Evolutionary conservation across 306 rosid genomes (phyloP).

Genomic region (Cucurbita ficifolia): DNA sequence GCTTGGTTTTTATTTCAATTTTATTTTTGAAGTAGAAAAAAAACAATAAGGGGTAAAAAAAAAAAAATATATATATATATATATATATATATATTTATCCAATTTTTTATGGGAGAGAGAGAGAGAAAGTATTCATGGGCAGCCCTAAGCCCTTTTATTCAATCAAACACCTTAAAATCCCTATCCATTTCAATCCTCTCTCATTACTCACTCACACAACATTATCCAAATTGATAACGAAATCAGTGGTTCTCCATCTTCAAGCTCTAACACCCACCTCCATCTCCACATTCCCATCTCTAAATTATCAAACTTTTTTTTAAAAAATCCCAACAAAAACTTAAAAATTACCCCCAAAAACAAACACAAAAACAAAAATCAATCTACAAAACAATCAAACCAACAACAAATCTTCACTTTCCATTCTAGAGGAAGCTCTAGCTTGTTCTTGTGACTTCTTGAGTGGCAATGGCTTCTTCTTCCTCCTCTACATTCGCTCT

Average conservation of each 20-base stretch:
- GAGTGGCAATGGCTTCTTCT: constrained; percentile 6
- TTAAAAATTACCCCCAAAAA: neutral
- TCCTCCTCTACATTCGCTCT: constrained; percentile 8
- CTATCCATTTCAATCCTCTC: neutral
- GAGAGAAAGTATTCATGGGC: neutral
- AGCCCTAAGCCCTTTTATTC: neutral
- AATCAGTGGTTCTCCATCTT: constrained; percentile 1
- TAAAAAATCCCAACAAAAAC: neutral
- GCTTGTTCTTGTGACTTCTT: neutral
- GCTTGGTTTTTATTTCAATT: too few species aligned
- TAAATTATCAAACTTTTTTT: neutral
- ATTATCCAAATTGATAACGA: neutral
- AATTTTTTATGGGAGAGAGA: too few species aligned
- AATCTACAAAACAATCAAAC: neutral
- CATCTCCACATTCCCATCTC: neutral
- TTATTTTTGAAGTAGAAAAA: too few species aligned
- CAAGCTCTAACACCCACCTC: neutral
- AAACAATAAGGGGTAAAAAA: too few species aligned
- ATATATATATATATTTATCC: too few species aligned
- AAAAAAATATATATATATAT: too few species aligned
- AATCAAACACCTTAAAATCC: constrained; percentile 9
- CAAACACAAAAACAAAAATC: neutral
- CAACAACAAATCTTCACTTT: neutral
- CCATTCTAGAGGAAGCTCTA: neutral
- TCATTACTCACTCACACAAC: neutral